Evolutionary conservation across 202 grass and related monocot genomes (phyloP).

Genomic region (Musa balbisiana): DNA sequence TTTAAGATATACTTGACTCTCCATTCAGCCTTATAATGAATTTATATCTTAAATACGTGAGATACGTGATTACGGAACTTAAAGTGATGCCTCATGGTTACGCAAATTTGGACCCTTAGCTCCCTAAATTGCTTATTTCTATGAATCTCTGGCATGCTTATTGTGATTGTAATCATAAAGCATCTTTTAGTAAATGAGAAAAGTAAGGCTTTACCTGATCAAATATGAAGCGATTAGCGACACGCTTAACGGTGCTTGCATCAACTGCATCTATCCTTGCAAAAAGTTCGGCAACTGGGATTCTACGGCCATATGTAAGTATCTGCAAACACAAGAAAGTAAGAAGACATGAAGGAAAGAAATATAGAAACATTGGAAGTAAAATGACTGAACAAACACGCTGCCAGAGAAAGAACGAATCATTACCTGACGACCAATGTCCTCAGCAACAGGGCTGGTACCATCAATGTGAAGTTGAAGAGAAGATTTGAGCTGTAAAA

Average conservation of each 20-base stretch:
- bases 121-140: too few relatives aligned
- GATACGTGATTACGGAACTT: too few relatives aligned
- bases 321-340: slow-evolving; percentile 35
- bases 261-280: slow-evolving; percentile 98
- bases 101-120: too few relatives aligned
- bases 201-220: slow-evolving; percentile 57
- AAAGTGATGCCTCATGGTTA: too few relatives aligned
- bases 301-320: slow-evolving; percentile 83
- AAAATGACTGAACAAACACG: background rate
- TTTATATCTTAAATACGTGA: too few relatives aligned
- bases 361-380: background rate
- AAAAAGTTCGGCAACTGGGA: slow-evolving; percentile 83
- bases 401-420: background rate
- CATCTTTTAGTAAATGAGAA: background rate
- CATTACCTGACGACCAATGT: slow-evolving; percentile 89
- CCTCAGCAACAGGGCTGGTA: slow-evolving; percentile 79
- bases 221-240: slow-evolving; percentile 99
- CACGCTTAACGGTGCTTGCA: slow-evolving; percentile 76
- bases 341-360: background rate
- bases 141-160: too few relatives aligned
- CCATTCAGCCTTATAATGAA: too few relatives aligned
- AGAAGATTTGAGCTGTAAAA: slow-evolving; percentile 81
- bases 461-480: slow-evolving; percentile 96
- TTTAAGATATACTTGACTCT: too few relatives aligned
- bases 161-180: too few relatives aligned